Evolutionary conservation across 371 early-diverging fungal genomes (phyloP), one percentile per base, ranked within the genome.

Genomic region (Mucor racemosus): DNA sequence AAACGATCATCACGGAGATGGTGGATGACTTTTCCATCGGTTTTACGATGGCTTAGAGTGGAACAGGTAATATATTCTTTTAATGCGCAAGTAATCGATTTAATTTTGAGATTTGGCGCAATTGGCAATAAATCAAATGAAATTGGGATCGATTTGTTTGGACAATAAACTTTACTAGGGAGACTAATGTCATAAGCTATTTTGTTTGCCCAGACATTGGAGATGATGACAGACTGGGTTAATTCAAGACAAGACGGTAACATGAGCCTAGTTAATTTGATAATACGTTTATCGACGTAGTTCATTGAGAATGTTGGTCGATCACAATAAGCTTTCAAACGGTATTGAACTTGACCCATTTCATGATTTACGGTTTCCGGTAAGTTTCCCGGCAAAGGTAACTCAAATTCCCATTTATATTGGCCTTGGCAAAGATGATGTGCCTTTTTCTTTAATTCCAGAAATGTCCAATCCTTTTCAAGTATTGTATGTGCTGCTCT

Each of bases 341-440:
- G 60, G 50, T 77, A 80, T 3, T 34, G 31, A 3, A 80, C 73
- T 54, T 69, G 60, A 11, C 69, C 72, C 56, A 75, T 65, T 26
- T 68, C 68, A 38, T 75, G 71, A 14, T 78, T 62, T 13, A 84
- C 70, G 4, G 78, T 68, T 42, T 77, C 74, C 8, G 81, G 84
- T 33, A 79, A 44, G 61, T 74, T 54, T 21, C 78, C 74, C n/a
- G 81, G 79, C 26, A 84, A 40, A 7, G 74, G 72, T 35, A 79
- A 39, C 59, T 74, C 71, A 62, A 83, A 80, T 33, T 76, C 69
- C 77, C 80, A 79, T 65, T 68, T 61, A 33, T 79, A 71, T 40
- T 60, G 56, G 0, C 76, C 74, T 54, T 63, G 61, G 42, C 56
- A 40, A 15, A 73, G 41, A 38, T 57, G 33, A 50, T 71, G 59